These are phyloP conservation scores for Hylodesmum podocarpum DNA, from an alignment of 306 rosid genomes.

Conservation along the genomic window DNA sequence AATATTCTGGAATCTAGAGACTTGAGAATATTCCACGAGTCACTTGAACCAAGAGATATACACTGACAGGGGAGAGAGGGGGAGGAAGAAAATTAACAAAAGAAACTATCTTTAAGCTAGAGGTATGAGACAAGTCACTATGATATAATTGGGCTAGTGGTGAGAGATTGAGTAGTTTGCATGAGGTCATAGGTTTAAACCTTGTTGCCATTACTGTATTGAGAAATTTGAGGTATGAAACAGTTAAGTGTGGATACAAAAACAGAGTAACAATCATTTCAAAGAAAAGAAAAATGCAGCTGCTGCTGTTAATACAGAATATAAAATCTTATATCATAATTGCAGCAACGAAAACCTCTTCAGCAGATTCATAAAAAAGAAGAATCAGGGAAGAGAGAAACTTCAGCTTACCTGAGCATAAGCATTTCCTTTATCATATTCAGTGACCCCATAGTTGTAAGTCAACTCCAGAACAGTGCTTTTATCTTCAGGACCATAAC, in stretches of 20 bases:
- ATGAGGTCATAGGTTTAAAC: neutral
- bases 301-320: neutral
- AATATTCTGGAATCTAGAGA: neutral
- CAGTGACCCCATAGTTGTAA: slow-evolving; percentile 92
- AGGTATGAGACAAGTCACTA: neutral
- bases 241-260: neutral
- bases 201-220: neutral
- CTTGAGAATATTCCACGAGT: neutral
- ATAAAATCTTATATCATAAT: slow-evolving; percentile 16
- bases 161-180: neutral
- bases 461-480: slow-evolving; percentile 87
- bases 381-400: slow-evolving; percentile 13
- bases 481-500: slow-evolving; percentile 97
- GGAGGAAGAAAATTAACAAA: neutral
- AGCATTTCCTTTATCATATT: slow-evolving; percentile 88
- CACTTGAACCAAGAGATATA: neutral
- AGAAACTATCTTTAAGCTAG: slow-evolving; percentile 30
- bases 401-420: slow-evolving; percentile 75
- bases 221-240: neutral
- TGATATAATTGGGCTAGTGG: neutral
- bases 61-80: neutral
- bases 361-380: slow-evolving; percentile 17
- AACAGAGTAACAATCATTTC: slow-evolving; percentile 12
- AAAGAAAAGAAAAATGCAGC: neutral
- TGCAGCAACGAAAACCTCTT: neutral